Base-by-base conservation (phyloP, 2,329 filamentous ascomycete genomes). In the Dothideomycetidae sp. region DNA sequence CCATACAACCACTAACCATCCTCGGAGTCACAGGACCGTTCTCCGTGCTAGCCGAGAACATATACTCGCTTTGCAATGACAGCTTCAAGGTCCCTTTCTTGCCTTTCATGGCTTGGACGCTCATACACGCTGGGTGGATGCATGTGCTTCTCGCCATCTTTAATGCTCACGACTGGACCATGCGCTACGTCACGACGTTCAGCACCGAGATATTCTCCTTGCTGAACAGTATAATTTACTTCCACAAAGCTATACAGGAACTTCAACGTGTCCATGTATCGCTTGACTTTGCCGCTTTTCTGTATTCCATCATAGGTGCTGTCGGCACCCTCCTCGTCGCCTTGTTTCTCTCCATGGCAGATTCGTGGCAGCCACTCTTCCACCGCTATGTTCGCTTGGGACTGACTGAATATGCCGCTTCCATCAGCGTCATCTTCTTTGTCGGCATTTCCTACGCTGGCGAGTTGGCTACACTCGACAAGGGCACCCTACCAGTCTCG, bases 91-190 rank as follows among this genome's bases (percentile, higher is more conserved):
- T 75, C 35, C 60, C 69, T 13, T 79, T 77, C 50, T 59, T 79
- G n/a, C 66, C 70, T 1, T 70, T 78, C 50, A 78, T 78, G 72
- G 71, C 75, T 2, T 79, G 74, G 74, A 67, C 71, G 2, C 62
- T 77, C 23, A 74, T 78, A 36, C 74, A 79, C 50, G 63, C 73
- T 5, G 69, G 63, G 5, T 79, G 75, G 75, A 70, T 78, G 63
- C 71, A 76, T 49, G 70, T 68, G 46, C 54, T 78, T 3, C 61
- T 79, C 10, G 73, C 74, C 38, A 67, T 77, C 35, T 69, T 78
- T 54, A 78, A 78, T 52, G 74, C 73, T 3, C 73, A 78, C 49
- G 73, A 78, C 53, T 78, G 73, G 70, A 78, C 74, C 0, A 79
- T 78, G 75, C 64, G 70, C 47, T 78, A 78, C 53, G 75, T 79